Conservation (phyloP, 768 basidiomycete species). For the Cyclocybe cylindracea region DNA sequence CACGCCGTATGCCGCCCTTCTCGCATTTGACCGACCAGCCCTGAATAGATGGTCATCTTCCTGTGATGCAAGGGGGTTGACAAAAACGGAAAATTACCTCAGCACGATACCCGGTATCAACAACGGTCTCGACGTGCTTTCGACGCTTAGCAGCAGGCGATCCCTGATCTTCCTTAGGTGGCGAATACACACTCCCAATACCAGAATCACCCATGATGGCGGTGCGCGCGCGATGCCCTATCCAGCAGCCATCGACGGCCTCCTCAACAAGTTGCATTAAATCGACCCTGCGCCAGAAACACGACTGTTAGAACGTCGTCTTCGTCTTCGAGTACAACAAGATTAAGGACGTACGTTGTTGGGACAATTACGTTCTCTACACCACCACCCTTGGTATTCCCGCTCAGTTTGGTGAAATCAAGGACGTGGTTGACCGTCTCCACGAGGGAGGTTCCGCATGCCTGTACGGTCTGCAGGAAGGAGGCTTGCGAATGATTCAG, state of each 20-base stretch:
- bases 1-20: slow-evolving; percentile 87
- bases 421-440: slow-evolving; percentile 97
- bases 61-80: not conserved
- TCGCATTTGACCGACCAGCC: slow-evolving; percentile 89
- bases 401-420: slow-evolving; percentile 94
- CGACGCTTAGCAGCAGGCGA: slow-evolving; percentile 40
- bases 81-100: slow-evolving; percentile 44
- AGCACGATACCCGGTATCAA: slow-evolving; percentile 78
- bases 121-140: slow-evolving; percentile 77
- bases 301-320: slow-evolving; percentile 1
- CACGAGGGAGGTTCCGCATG: slow-evolving; percentile 92
- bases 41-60: slow-evolving; percentile 32
- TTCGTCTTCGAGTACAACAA: slow-evolving; percentile 3
- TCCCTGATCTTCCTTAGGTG: slow-evolving; percentile 60
- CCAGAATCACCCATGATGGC: slow-evolving; percentile 67
- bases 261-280: slow-evolving; percentile 84
- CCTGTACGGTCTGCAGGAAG: slow-evolving; percentile 91
- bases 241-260: slow-evolving; percentile 92
- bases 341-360: slow-evolving; percentile 49
- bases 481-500: slow-evolving; percentile 81
- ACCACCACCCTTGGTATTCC: slow-evolving; percentile 77
- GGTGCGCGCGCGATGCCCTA: slow-evolving; percentile 84
- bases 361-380: slow-evolving; percentile 75
- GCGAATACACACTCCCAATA: slow-evolving; percentile 92
- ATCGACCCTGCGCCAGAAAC: slow-evolving; percentile 51